Evolutionary conservation across 371 early-diverging fungal species (phyloP).

Genomic region (Syncephalastrum monosporum): DNA sequence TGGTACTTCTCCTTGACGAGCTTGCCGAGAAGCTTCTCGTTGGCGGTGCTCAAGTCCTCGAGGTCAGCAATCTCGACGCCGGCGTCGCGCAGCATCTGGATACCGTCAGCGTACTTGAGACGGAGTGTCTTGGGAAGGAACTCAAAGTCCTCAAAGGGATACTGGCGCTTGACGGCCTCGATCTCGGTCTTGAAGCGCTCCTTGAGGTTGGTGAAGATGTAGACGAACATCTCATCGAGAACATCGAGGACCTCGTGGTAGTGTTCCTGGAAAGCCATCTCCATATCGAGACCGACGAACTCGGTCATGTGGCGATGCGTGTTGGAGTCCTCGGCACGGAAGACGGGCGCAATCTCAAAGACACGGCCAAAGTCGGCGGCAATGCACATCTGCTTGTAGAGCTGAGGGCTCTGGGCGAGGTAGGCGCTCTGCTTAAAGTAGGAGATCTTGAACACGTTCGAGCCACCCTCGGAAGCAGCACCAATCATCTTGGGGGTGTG

Average conservation of each 20-base stretch:
- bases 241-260: slow-evolving; percentile 96
- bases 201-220: slow-evolving; percentile 89
- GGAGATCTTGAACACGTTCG: slow-evolving; percentile 96
- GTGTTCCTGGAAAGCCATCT: slow-evolving; percentile 98
- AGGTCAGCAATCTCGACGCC: slow-evolving; percentile 93
- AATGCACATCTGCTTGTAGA: slow-evolving; percentile 99
- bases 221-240: slow-evolving; percentile 90
- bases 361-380: slow-evolving; percentile 98
- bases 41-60: slow-evolving; percentile 93
- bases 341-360: slow-evolving; percentile 99
- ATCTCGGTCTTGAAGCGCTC: slow-evolving; percentile 83
- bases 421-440: slow-evolving; percentile 97
- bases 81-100: slow-evolving; percentile 89
- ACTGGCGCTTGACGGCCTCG: slow-evolving; percentile 88
- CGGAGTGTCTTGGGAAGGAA: slow-evolving; percentile 87
- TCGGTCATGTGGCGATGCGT: slow-evolving; percentile 99
- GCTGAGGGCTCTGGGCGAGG: slow-evolving; percentile 99
- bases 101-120: slow-evolving; percentile 89
- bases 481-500: slow-evolving; percentile 98
- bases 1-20: slow-evolving; percentile 94
- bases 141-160: slow-evolving; percentile 91
- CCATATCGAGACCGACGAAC: slow-evolving; percentile 99
- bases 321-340: slow-evolving; percentile 99
- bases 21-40: slow-evolving; percentile 92
- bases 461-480: slow-evolving; percentile 98